phyloP scores from a whole-genome alignment of 2,329 filamentous ascomycete genomes.

The Hymenotorrendiella dingleyae region DNA sequence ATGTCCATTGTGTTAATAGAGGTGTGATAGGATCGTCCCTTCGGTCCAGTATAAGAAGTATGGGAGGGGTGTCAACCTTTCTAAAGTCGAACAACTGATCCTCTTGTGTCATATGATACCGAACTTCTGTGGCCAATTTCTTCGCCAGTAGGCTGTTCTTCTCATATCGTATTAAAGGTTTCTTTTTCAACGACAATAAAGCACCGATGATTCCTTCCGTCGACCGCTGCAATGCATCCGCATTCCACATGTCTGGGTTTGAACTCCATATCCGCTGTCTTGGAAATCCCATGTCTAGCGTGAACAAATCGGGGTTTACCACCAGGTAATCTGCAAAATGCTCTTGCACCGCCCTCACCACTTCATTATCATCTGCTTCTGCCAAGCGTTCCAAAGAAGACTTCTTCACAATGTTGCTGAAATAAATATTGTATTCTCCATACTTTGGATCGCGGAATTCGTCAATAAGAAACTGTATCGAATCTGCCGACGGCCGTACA shows the following conservation, averaged over 20 bases:
- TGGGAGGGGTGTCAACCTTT: conserved; percentile 88
- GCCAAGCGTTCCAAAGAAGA: conserved; percentile 89
- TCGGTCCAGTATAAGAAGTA: conserved; percentile 83
- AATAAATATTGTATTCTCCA: conserved; percentile 94
- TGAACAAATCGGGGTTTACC: conserved; percentile 90
- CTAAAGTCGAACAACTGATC: conserved; percentile 95
- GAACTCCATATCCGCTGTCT: conserved; percentile 74
- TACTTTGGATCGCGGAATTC: conserved; percentile 95
- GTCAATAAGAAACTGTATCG: conserved; percentile 89
- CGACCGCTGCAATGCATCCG: conserved; percentile 77
- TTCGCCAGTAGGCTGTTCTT: conserved; percentile 86
- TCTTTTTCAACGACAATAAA: conserved; percentile 89
- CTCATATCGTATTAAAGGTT: conserved; percentile 87
- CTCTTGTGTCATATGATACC: conserved; percentile 91
- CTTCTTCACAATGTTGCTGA: conserved; percentile 97
- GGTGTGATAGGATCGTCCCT: conserved; percentile 94
- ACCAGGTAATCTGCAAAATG: conserved; percentile 95
- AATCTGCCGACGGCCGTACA: conserved; percentile 83
- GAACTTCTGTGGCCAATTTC: conserved; percentile 87
- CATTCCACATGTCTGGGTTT: conserved; percentile 82
- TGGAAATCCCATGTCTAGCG: conserved; percentile 67
- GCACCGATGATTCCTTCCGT: conserved; percentile 83
- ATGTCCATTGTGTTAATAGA: conserved; percentile 94
- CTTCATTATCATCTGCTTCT: conserved; percentile 95
- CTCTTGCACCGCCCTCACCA: conserved; percentile 89